Percentiles rank a stretch among this genome's conserved stretches.
Evolutionary conservation across 345 rosid genomes (phyloP).

Genomic region (Barbarea vulgaris): DNA sequence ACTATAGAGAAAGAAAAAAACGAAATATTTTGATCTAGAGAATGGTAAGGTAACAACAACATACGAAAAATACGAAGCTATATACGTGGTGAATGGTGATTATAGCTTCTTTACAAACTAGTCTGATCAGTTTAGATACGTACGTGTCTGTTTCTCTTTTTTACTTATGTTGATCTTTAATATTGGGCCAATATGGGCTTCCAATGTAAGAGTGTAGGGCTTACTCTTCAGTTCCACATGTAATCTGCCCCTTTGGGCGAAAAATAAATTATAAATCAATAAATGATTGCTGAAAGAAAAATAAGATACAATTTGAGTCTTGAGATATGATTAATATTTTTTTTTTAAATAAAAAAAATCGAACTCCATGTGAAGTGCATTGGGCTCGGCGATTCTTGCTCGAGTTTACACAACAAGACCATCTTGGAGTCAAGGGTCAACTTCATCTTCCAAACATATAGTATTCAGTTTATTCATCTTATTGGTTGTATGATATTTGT

Average conservation of each 20-base stretch:
- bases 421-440: constrained; percentile 23
- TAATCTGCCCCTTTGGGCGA: too few species aligned
- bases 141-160: too few species aligned
- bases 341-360: background rate
- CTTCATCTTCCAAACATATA: constrained; percentile 10
- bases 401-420: constrained; percentile 15
- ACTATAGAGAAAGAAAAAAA: background rate
- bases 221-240: too few species aligned
- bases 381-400: constrained; percentile 16
- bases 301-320: too few species aligned
- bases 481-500: background rate
- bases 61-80: background rate
- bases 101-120: background rate
- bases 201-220: too few species aligned
- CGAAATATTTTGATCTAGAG: background rate
- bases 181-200: too few species aligned
- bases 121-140: background rate
- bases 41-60: background rate
- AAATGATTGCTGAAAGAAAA: too few species aligned
- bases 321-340: background rate
- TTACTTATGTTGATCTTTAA: too few species aligned
- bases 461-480: constrained; percentile 11
- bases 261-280: too few species aligned
- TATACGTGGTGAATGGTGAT: too few species aligned
- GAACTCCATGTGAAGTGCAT: constrained; percentile 32